Evolutionary conservation across 2,329 filamentous ascomycete genomes (phyloP), one percentile per base, ranked within the genome.

Genomic region (Arthrobotrys megalospora): DNA sequence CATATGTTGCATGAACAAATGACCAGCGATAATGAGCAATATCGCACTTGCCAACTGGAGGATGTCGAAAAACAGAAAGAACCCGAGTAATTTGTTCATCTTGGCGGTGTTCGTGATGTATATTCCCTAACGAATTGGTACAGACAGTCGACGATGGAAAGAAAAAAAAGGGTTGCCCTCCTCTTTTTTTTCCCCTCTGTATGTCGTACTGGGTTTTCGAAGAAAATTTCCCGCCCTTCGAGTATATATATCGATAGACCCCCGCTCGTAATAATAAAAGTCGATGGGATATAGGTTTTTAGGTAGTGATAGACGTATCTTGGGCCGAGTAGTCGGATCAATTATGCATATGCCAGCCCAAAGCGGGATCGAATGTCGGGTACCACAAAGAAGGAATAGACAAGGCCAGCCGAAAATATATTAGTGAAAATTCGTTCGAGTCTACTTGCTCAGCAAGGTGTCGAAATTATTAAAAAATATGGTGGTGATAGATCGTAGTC

Each of bases 41-140:
- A 84, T 86, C 80, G 88, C 88, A 16, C 86, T 86, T 68, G 83
- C 83, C 41, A 88, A 84, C 82, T 89, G 89, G 80, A 89, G 82
- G 55, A 88, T 80, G 82, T 89, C 87, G 77, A 86, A 83, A 50
- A 83, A 83, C 72, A 89, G 81, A 82, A 87, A 90, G 47, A 72
- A 58, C 34, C 68, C 67, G 62, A 78, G 60, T 72, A 78, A 43
- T 21, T 62, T 78, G 47, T 78, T 78, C 75, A 78, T 78, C 67
- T 71, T 77, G 73, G 66, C 73, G 66, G 65, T 64, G 32, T 50
- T 64, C 45, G 58, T 55, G 50, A 41, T 67, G 50, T 43, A 34
- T 41, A 50, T 45, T 67, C 36, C 47, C 47, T 50, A 41, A 50
- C 41, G 43, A 65, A 28, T 50, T 34, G 24, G 24, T 34, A 21